Conservation (phyloP, 169 alveolate genomes). For the Cryptosporidium xiaoi region DNA sequence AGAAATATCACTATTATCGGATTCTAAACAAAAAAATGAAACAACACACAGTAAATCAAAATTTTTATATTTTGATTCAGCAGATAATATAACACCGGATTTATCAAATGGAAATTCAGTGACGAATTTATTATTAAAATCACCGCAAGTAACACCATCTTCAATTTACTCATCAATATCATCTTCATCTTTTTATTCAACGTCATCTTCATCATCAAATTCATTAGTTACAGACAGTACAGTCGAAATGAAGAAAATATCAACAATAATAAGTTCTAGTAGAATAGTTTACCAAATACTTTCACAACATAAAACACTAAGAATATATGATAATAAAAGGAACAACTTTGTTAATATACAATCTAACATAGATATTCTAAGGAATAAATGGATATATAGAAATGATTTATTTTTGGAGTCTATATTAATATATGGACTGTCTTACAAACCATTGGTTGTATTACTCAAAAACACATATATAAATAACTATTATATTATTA, state of each 20-base stretch:
- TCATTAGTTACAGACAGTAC: not conserved
- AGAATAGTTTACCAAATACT: conserved; percentile 19
- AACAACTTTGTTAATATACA: not conserved
- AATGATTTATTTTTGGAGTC: conserved; percentile 27
- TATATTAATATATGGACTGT: conserved; percentile 24
- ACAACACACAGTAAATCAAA: not conserved
- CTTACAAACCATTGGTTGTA: conserved; percentile 28
- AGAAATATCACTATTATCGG: too few species aligned
- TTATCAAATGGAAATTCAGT: conserved; percentile 10
- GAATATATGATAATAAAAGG: conserved; percentile 2
- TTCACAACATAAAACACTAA: conserved; percentile 3
- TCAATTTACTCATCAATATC: conserved; percentile 46
- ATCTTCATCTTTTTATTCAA: conserved; percentile 49
- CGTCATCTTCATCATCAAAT: conserved; percentile 22
- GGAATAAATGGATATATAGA: conserved; percentile 41
- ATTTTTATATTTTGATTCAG: not conserved
- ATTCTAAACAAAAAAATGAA: too few species aligned
- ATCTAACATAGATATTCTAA: conserved; percentile 32
- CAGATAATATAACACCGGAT: not conserved
- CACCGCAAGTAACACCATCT: conserved; percentile 49
- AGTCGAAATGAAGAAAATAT: not conserved
- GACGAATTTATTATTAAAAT: conserved; percentile 2
- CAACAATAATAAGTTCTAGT: conserved; percentile 2
- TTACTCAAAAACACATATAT: not conserved
- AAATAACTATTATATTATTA: not conserved